These are phyloP conservation scores for Zelonia costaricensis DNA, from an alignment of 208 protist genomes.

Conservation along the genomic window DNA sequence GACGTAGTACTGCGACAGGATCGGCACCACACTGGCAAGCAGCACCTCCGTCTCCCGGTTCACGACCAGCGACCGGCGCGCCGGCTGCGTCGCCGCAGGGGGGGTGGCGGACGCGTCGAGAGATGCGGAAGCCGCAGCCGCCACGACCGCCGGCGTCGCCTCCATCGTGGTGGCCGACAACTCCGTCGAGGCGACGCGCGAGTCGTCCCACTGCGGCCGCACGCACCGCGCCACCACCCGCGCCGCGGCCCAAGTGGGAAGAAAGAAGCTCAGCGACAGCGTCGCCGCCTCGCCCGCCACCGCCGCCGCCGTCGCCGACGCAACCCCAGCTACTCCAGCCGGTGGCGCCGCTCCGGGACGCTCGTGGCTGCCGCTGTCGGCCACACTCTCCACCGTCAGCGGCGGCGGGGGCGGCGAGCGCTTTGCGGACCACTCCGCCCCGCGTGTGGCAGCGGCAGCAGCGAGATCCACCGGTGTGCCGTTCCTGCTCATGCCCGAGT, in stretches of 20 bases:
- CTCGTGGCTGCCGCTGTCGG: too few species aligned
- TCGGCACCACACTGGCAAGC: constrained; percentile 23
- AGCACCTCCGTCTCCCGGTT: constrained; percentile 13
- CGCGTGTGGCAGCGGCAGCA: too few species aligned
- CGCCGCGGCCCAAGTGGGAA: constrained; percentile 15
- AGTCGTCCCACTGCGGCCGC: constrained; percentile 11
- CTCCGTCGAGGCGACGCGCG: too few species aligned
- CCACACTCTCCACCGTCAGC: too few species aligned
- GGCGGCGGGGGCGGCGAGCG: too few species aligned
- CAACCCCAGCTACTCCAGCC: not conserved
- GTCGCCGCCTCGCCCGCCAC: not conserved
- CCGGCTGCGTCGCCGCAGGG: not conserved
- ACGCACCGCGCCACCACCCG: constrained; percentile 23
- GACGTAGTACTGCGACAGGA: constrained; percentile 33
- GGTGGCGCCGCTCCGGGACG: not conserved
- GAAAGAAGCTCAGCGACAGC: constrained; percentile 28
- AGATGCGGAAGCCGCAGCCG: not conserved
- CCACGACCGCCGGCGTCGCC: not conserved
- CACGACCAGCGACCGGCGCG: not conserved
- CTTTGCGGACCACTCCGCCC: too few species aligned
- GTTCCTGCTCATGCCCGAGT: too few species aligned
- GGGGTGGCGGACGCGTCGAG: not conserved
- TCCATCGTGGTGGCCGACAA: too few species aligned
- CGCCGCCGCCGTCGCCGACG: not conserved
- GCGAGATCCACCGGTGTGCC: too few species aligned